phyloP scores from a whole-genome alignment of 805 yeast genomes.

The Ogataea corticis region DNA sequence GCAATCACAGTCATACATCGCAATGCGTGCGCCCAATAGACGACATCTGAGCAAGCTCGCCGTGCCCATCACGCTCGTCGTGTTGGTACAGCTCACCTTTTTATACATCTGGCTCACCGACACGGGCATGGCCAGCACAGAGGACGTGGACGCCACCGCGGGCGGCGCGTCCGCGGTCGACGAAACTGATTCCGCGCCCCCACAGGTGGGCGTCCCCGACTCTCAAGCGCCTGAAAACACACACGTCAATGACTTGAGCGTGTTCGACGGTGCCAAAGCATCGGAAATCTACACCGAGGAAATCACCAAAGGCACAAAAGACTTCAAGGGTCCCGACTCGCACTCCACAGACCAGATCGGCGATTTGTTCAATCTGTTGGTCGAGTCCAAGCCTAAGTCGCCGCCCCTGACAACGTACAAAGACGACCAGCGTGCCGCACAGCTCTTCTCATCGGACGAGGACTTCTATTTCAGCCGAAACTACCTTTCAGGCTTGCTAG shows the following conservation, averaged over 20 bases:
- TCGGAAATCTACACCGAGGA: not conserved
- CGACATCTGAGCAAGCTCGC: not conserved
- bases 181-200: not conserved
- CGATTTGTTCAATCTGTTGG: constrained; percentile 28
- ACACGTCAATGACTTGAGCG: constrained; percentile 1
- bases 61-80: not conserved
- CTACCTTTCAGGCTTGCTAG: constrained; percentile 45
- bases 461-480: constrained; percentile 46
- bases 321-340: not conserved
- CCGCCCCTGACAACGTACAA: constrained; percentile 46
- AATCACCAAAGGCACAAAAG: not conserved
- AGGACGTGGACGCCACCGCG: too few relatives aligned
- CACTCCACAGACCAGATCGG: constrained; percentile 8
- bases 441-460: constrained; percentile 41
- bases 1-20: not conserved
- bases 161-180: not conserved
- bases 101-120: constrained; percentile 1
- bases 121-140: too few relatives aligned
- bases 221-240: not conserved
- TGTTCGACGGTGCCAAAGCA: constrained; percentile 1
- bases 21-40: constrained; percentile 4
- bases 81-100: not conserved
- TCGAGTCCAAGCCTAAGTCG: constrained; percentile 35
- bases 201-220: not conserved
- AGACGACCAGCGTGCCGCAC: constrained; percentile 42